A percentile compares a stretch with the other conserved stretches of the same genome.
Evolutionary conservation across 2,329 filamentous ascomycete genomes (phyloP).

Genomic region (Nectriaceae sp.): DNA sequence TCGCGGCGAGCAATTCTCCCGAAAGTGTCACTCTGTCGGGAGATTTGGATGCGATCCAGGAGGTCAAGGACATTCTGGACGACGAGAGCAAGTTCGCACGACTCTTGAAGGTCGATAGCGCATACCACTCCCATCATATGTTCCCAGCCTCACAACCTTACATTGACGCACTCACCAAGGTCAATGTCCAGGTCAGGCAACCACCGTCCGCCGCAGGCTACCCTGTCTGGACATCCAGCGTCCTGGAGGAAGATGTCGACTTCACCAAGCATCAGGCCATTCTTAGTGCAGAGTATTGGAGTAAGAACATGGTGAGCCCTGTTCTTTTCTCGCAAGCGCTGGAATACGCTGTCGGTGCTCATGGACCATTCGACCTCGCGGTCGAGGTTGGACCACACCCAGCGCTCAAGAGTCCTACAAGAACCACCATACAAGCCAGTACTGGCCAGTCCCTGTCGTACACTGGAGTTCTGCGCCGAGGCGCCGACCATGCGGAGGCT

Average conservation of each 20-base stretch:
- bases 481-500: slow-evolving; percentile 36
- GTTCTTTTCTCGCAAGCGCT: background rate
- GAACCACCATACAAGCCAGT: slow-evolving; percentile 41
- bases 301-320: background rate
- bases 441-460: background rate
- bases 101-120: slow-evolving; percentile 40
- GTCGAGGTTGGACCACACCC: slow-evolving; percentile 50
- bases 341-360: background rate
- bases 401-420: slow-evolving; percentile 48
- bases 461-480: slow-evolving; percentile 19
- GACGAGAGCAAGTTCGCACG: slow-evolving; percentile 11
- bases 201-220: background rate
- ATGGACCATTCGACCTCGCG: background rate
- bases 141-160: background rate
- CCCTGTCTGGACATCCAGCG: background rate
- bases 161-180: slow-evolving; percentile 38
- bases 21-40: slow-evolving; percentile 16
- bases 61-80: slow-evolving; percentile 8
- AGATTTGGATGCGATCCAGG: slow-evolving; percentile 7
- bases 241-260: background rate
- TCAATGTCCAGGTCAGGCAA: slow-evolving; percentile 19
- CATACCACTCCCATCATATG: slow-evolving; percentile 24
- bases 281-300: background rate
- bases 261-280: no score
- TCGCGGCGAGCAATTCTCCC: slow-evolving; percentile 18